Evolutionary conservation across 257 asterid genomes (phyloP), one percentile per base, ranked within the genome.

Genomic region (Leptodermis oblonga): DNA sequence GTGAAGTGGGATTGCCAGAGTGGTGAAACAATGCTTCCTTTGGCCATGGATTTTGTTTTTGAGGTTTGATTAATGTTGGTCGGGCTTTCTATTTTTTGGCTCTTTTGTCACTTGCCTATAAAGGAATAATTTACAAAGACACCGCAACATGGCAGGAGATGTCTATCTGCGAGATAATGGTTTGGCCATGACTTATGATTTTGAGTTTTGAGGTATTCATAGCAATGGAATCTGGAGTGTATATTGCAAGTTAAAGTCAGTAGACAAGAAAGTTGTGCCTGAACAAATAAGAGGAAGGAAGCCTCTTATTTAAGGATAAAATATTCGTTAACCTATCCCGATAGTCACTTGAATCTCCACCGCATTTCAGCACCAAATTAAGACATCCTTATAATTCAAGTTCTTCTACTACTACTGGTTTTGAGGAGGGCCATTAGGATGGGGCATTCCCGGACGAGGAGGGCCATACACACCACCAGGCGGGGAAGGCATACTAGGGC

Each of bases 371-470:
- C 33, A 43, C 26, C 64, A 25, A 68, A 10, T 53, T 53, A n/a
- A 43, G 63, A 59, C 3, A 10, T 56, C 70, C 65, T 65, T 68
- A 36, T 4, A 52, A 22, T 4, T 46, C 30, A 26, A 45, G 36
- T 41, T 60, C 77, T 46, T 64, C 76, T 59, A 46, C 76, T 82
- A 74, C 85, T 87, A 87, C 79, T 85, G 95, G 78, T 87, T 89
- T 67, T 91, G 97, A 0, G 87, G 92, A 8, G 78, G 78, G 62
- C 69, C 73, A 67, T 82, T 84, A 8, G 92, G 95, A 1, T 90
- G 97, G 4, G 88, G 96, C 96, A 92, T 92, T 65, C 98, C 98
- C 1, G 98, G 90, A 25, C 98, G 90, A 9, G 94, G 96, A 0
- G 95, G 96, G 20, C 90, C 97, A 69, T 71, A 90, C 64, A 80